Percentiles rank a stretch among this genome's conserved stretches.
These are phyloP conservation scores for Trichoderma citrinoviride DNA, from an alignment of 2,329 filamentous ascomycete species.

Conservation along the genomic window DNA sequence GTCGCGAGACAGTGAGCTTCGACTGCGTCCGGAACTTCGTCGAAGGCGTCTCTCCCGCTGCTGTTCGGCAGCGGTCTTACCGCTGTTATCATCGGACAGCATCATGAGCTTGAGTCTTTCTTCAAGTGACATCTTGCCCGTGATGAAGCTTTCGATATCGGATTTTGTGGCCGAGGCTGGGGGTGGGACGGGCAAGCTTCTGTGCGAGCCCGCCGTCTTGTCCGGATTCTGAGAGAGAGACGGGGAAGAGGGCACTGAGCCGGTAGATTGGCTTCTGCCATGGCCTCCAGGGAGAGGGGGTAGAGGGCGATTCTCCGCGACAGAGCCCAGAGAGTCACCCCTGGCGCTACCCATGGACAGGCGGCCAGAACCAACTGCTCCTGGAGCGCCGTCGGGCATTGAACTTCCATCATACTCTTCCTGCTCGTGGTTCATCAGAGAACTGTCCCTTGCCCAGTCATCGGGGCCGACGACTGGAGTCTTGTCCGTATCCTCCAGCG, in stretches of 20 bases:
- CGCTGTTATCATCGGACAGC: constrained; percentile 64
- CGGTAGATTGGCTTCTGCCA: constrained; percentile 40
- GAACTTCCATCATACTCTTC: constrained; percentile 64
- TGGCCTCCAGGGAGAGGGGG: constrained; percentile 72
- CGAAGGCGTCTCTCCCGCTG: constrained; percentile 69
- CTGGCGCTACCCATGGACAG: constrained; percentile 54
- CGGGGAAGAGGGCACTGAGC: constrained; percentile 55
- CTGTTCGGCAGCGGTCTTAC: constrained; percentile 60
- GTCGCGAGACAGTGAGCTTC: constrained; percentile 20
- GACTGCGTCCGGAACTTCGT: constrained; percentile 51
- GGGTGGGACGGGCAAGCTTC: constrained; percentile 71
- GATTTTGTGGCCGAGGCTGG: constrained; percentile 66
- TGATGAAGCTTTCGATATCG: constrained; percentile 74
- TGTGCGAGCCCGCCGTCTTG: constrained; percentile 62
- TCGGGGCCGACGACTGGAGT: constrained; percentile 97
- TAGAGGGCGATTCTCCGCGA: constrained; percentile 77
- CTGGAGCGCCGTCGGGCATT: constrained; percentile 54
- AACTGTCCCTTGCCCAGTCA: constrained; percentile 80
- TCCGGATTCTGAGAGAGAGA: constrained; percentile 71
- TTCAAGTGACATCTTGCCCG: constrained; percentile 76
- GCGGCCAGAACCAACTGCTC: constrained; percentile 45
- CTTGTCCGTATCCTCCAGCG: constrained; percentile 92
- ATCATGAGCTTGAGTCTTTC: constrained; percentile 87
- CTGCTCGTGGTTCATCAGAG: constrained; percentile 35
- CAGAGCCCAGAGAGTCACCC: constrained; percentile 72